phyloP scores from a whole-genome alignment of 2,329 filamentous ascomycete species.

The Epichloe aotearoae region DNA sequence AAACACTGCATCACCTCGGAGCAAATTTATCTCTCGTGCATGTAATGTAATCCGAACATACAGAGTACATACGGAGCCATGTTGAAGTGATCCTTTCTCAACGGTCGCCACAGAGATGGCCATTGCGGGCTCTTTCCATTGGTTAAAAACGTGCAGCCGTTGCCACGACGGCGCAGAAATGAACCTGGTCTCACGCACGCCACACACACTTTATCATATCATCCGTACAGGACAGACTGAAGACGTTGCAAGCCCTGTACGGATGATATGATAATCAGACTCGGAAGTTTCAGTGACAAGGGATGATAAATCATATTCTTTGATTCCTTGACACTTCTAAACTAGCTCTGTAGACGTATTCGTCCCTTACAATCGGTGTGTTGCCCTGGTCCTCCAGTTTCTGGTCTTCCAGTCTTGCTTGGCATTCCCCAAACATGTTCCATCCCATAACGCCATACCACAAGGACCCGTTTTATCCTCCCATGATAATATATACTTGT shows the following conservation, averaged over 20 bases:
- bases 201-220: no score
- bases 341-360: background rate
- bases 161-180: background rate
- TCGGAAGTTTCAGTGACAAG: no score
- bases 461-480: background rate
- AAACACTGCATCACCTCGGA: no score
- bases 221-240: no score
- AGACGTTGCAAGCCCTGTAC: no score
- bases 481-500: background rate
- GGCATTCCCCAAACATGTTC: background rate
- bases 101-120: background rate
- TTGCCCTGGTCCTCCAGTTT: background rate
- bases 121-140: background rate
- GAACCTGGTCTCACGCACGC: background rate
- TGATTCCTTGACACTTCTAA: background rate
- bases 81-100: no score
- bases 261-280: no score
- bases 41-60: no score
- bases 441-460: background rate
- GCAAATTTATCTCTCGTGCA: no score
- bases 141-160: background rate
- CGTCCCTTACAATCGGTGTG: background rate
- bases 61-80: no score
- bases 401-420: background rate
- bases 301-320: background rate